Base-by-base conservation (phyloP, 116 monocot species). In the Thalassia testudinum region DNA sequence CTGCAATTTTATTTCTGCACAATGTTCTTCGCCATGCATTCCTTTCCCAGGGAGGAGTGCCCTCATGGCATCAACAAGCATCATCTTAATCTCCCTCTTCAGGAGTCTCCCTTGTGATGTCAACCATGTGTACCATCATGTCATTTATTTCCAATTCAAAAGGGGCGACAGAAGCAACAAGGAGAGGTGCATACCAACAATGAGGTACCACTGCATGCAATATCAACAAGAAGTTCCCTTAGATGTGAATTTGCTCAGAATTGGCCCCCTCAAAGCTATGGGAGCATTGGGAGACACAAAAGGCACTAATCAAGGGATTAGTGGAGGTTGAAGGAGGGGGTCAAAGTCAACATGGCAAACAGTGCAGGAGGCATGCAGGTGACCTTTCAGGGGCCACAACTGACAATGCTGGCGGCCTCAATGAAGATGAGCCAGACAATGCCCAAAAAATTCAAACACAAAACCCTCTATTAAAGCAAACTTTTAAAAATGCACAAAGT, bases 221-320 rank as follows among this genome's bases (percentile, higher is more conserved):
- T 85, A 91, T 72, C 43, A 79, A 58, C 53, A 91, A 49, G 69
- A 91, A 91, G 52, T 62, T 51, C 23, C 73, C 82, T 37, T 79
- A 76, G 21, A 50, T 49, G 16, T 73, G 26, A 50, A 91, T 51
- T 62, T 68, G 60, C 16, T 76, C 70, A 15, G 28, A 10, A 47
- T 34, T 85, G 4, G 56, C 52, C 17, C 50, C 26, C 13, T 63
- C 71, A 26, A 71, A 26, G 12, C 24, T 38, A n/a, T 26, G 12
- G 18, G 78, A 58, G 37, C 50, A 23, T 0, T 60, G 62, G 27
- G 47, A 63, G 0, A 28, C 42, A 6, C 18, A n/a, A 47, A 7
- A 86, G 34, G 10, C 65, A 50, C 7, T 60, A 61, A 1, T 72
- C 76, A 13, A 86, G 61, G 20, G 65, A 58, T 10, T 21, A 14